Percentiles rank a stretch among this genome's conserved stretches.
These are phyloP conservation scores for Actinidia chinensis DNA, from an alignment of 179 eudicot species.

Conservation along the genomic window DNA sequence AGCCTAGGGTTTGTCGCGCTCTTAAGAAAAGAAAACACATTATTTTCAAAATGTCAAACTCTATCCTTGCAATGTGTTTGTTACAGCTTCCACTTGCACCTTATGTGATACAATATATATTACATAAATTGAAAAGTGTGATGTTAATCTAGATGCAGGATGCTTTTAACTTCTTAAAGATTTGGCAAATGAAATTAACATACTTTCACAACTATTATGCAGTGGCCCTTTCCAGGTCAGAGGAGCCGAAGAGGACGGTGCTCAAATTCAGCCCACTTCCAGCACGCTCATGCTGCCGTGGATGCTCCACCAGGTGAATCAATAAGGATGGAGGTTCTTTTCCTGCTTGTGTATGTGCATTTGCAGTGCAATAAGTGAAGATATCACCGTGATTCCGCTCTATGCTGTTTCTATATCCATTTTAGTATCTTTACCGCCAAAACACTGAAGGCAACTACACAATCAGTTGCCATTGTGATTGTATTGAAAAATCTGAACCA, in stretches of 20 bases:
- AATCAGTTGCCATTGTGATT: no score
- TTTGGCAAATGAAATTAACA: neutral
- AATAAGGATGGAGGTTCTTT: neutral
- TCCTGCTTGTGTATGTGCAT: neutral
- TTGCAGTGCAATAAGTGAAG: neutral
- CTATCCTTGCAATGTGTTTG: no score
- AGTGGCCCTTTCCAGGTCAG: constrained; percentile 42
- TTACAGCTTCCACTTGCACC: no score
- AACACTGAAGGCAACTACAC: no score
- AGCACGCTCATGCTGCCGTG: constrained; percentile 54
- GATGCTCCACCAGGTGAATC: constrained; percentile 53
- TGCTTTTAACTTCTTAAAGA: neutral
- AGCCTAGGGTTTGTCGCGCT: no score
- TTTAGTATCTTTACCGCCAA: neutral
- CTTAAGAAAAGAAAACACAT: no score
- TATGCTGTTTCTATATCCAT: neutral
- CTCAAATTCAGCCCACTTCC: constrained; percentile 25
- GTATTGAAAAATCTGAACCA: no score
- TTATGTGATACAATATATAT: no score
- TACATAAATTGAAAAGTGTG: no score
- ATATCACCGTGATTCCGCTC: neutral
- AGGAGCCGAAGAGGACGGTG: constrained; percentile 17
- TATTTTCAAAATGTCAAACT: no score
- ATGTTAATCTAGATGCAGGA: neutral
- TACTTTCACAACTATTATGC: constrained; percentile 12